phyloP scores from a whole-genome alignment of 805 yeast species.

The Teunomyces atbi region DNA sequence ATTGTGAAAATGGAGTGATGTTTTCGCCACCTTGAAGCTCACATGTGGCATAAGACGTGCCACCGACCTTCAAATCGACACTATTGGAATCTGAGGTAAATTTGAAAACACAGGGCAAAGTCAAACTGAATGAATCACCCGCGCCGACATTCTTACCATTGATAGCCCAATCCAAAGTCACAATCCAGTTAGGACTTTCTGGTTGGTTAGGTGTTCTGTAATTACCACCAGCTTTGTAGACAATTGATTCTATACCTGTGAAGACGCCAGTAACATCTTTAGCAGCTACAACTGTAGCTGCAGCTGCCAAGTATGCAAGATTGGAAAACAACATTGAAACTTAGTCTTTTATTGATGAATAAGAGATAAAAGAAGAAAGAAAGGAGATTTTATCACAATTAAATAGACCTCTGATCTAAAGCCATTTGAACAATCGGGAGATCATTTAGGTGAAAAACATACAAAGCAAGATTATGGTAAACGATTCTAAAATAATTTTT shows the following conservation, averaged over 20 bases:
- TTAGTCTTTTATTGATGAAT: neutral
- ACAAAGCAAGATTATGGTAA: neutral
- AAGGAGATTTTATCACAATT: neutral
- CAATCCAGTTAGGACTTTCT: slow-evolving; percentile 13
- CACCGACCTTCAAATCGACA: slow-evolving; percentile 8
- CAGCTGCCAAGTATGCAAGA: slow-evolving; percentile 1
- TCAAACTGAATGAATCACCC: slow-evolving; percentile 19
- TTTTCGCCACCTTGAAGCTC: slow-evolving; percentile 10
- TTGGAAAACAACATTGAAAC: neutral
- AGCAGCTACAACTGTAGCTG: slow-evolving; percentile 5
- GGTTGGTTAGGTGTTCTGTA: slow-evolving; percentile 2
- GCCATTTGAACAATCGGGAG: no score
- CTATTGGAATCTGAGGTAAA: slow-evolving; percentile 10
- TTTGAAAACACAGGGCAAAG: slow-evolving; percentile 16
- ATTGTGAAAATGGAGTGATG: slow-evolving; percentile 6
- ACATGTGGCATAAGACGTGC: slow-evolving; percentile 22
- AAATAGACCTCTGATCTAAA: neutral
- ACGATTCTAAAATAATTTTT: neutral
- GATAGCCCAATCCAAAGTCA: slow-evolving; percentile 12
- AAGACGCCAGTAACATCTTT: slow-evolving; percentile 13
- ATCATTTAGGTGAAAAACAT: neutral
- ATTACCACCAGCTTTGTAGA: neutral
- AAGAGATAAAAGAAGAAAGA: neutral
- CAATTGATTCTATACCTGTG: slow-evolving; percentile 11
- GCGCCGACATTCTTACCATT: slow-evolving; percentile 3